These are phyloP conservation scores for Malus sieversii DNA, from an alignment of 306 rosid genomes.

Conservation along the genomic window DNA sequence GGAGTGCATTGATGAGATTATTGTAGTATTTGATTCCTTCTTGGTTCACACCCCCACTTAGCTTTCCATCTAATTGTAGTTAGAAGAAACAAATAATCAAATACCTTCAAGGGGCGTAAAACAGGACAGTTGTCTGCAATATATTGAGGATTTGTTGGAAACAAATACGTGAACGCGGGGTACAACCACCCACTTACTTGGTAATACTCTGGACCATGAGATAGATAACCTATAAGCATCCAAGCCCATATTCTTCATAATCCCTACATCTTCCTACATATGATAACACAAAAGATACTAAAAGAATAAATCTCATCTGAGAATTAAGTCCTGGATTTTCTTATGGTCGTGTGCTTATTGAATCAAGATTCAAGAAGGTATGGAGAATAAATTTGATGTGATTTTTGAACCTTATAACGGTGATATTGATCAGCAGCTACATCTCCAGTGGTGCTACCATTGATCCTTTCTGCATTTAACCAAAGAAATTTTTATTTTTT, in stretches of 20 bases:
- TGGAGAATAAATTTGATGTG: neutral
- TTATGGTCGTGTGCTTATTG: no score
- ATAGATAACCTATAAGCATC: neutral
- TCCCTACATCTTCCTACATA: neutral
- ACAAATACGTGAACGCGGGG: no score
- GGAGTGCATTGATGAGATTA: constrained; percentile 36
- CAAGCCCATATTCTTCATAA: neutral
- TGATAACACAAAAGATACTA: neutral
- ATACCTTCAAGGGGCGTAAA: no score
- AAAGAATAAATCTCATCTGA: neutral
- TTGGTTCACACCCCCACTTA: constrained; percentile 39
- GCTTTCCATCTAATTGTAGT: constrained; percentile 33
- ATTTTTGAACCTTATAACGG: neutral
- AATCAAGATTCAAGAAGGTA: no score
- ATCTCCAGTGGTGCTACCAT: neutral
- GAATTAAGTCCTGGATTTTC: no score
- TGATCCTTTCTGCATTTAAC: neutral
- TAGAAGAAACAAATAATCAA: neutral
- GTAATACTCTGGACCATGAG: neutral
- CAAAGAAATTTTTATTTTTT: neutral
- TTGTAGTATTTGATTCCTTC: constrained; percentile 28
- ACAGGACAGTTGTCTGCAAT: no score
- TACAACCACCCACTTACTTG: neutral
- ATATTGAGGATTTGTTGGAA: no score
- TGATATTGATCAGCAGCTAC: neutral